Percentiles rank a stretch among this genome's conserved stretches.
phyloP scores from a whole-genome alignment of 352 stramenopile species.

The Phytophthora pinifolia region DNA sequence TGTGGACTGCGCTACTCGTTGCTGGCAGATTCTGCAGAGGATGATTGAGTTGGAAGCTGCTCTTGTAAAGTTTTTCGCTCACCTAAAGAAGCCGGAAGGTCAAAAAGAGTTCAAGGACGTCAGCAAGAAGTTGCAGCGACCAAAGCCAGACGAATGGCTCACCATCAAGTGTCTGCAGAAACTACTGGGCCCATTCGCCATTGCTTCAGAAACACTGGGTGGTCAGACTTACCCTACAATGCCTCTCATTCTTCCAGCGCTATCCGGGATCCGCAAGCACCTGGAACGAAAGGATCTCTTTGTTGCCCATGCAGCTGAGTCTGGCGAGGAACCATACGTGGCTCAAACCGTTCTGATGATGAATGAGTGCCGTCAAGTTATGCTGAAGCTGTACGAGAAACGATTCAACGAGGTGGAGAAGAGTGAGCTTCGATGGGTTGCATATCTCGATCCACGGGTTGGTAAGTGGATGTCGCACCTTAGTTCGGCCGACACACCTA shows the following conservation, averaged over 20 bases:
- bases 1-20: slow-evolving; percentile 6
- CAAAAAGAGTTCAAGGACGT: slow-evolving; percentile 6
- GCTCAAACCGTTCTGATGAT: slow-evolving; percentile 4
- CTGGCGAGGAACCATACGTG: slow-evolving; percentile 4
- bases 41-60: slow-evolving; percentile 2
- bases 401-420: neutral
- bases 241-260: slow-evolving; percentile 3
- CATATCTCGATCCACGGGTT: too few relatives aligned
- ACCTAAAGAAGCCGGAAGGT: neutral
- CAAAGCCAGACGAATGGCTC: slow-evolving; percentile 3
- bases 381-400: slow-evolving; percentile 1
- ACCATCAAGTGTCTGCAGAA: slow-evolving; percentile 5
- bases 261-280: neutral
- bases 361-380: slow-evolving; percentile 2
- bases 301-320: neutral
- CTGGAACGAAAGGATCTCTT: slow-evolving; percentile 1
- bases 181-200: slow-evolving; percentile 1
- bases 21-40: slow-evolving; percentile 6
- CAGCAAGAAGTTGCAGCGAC: too few relatives aligned
- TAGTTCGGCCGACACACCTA: too few relatives aligned
- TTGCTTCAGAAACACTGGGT: neutral
- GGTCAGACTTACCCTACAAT: slow-evolving; percentile 4
- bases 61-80: neutral
- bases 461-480: too few relatives aligned
- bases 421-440: neutral